Percentiles rank a stretch among this genome's conserved stretches.
Conservation (phyloP, 2,329 filamentous ascomycete species). For the Talaromyces sp. region DNA sequence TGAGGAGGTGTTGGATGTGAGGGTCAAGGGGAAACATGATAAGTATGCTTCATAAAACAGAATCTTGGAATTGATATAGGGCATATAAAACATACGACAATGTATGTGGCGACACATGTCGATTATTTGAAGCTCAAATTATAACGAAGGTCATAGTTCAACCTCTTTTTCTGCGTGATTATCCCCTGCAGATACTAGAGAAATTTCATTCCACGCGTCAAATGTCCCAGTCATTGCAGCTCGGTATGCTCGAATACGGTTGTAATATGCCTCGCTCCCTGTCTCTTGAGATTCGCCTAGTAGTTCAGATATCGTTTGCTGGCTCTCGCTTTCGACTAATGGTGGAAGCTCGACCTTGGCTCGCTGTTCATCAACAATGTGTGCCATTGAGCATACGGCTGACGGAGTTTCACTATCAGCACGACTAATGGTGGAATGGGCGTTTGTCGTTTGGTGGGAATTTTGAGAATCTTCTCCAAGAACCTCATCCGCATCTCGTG, state of each 20-base stretch:
- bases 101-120: background rate
- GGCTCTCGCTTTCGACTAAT: constrained; percentile 3
- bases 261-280: background rate
- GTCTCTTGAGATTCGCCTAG: constrained; percentile 8
- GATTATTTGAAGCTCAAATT: constrained; percentile 9
- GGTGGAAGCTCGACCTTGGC: background rate
- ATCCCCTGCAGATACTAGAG: constrained; percentile 42
- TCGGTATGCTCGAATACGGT: constrained; percentile 32
- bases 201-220: constrained; percentile 41
- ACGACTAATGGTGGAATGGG: background rate
- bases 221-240: constrained; percentile 42
- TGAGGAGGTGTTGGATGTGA: constrained; percentile 78
- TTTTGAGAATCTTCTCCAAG: constrained; percentile 5
- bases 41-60: constrained; percentile 56
- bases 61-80: background rate
- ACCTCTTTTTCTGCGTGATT: constrained; percentile 43
- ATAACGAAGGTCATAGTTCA: constrained; percentile 34
- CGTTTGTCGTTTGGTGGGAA: constrained; percentile 5
- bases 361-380: background rate
- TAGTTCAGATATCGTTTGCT: constrained; percentile 4
- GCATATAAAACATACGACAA: background rate
- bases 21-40: constrained; percentile 90
- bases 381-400: background rate
- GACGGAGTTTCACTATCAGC: background rate
- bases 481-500: constrained; percentile 7